Evolutionary conservation across 306 rosid genomes (phyloP), one percentile per base, ranked within the genome.

Genomic region (Astragalus glycyphyllos): DNA sequence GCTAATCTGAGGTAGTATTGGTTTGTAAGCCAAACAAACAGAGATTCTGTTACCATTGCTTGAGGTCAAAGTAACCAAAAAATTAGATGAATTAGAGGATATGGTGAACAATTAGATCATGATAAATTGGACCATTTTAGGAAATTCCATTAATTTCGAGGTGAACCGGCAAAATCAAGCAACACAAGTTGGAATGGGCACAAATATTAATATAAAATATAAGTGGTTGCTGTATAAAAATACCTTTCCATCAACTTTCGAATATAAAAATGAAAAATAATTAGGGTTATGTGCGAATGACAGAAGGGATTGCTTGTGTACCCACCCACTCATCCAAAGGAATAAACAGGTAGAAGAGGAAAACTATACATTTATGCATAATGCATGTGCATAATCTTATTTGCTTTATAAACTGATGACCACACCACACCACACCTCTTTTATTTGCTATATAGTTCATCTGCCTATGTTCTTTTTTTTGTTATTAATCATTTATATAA

Each of bases 221-320:
- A 37, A 51, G 69, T 84, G 53, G 55, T 58, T 62, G 62, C 40
- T 41, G 40, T 72, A 37, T 71, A 31, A 69, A 77, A 44, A 68
- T 31, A 20, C 64, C 59, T 46, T 69, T 62, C n/a, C 7, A 68
- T 47, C 57, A 15, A 58, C 76, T 73, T 69, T 57, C 14, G 50
- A 64, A 50, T 75, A 61, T 47, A 63, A 70, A 73, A 53, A 45
- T 34, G 15, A 53, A 38, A 65, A 71, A 50, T 26, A 82, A 83
- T 57, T 74, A 71, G 35, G 75, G 74, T 74, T 53, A 71, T 75
- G 90, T 84, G 85, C 67, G 58, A 79, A 59, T 83, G 92, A 89
- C 92, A 86, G 87, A 75, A 82, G 81, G 86, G 88, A 84, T 89
- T 79, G 92, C 84, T 89, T 89, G 90, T 77, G 66, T 63, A 74